phyloP scores from a whole-genome alignment of 225 moss, liverwort and hornwort species.

The Sphagnum contortum region DNA sequence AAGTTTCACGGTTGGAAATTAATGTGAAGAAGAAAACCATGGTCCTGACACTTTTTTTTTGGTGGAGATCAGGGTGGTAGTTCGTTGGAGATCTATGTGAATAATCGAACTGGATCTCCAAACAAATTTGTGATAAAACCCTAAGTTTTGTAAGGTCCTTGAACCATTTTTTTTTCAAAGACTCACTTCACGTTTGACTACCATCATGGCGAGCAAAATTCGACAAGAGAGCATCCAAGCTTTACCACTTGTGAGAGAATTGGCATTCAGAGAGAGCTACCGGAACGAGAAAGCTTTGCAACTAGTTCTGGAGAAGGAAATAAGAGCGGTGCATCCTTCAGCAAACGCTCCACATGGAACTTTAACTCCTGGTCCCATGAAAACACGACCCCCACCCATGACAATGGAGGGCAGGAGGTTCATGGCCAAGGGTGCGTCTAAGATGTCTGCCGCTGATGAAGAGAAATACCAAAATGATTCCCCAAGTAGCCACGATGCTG shows the following conservation, averaged over 20 bases:
- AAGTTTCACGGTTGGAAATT: too few species aligned
- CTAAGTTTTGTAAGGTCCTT: too few species aligned
- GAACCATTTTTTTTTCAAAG: too few species aligned
- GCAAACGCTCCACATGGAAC: conserved; percentile 24
- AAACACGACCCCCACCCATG: conserved; percentile 30
- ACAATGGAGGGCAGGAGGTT: conserved; percentile 10
- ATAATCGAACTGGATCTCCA: too few species aligned
- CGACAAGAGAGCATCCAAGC: conserved; percentile 26
- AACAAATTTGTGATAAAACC: too few species aligned
- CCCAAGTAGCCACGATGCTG: conserved; percentile 24
- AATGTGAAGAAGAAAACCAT: too few species aligned
- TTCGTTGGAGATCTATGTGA: too few species aligned
- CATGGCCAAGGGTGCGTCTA: conserved; percentile 15
- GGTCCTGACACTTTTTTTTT: too few species aligned
- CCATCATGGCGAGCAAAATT: conserved; percentile 14
- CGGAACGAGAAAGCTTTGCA: conserved; percentile 13
- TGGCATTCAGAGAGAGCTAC: conserved; percentile 21
- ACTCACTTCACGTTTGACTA: not conserved
- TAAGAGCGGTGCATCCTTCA: conserved; percentile 16
- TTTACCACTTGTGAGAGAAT: conserved; percentile 30
- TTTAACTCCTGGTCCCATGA: conserved; percentile 30
- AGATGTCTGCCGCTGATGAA: conserved; percentile 11
- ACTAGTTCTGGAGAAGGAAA: conserved; percentile 27
- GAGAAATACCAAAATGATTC: conserved; percentile 21
- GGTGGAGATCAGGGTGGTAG: too few species aligned